phyloP scores from a whole-genome alignment of 306 rosid species.

The Trifolium pratense region DNA sequence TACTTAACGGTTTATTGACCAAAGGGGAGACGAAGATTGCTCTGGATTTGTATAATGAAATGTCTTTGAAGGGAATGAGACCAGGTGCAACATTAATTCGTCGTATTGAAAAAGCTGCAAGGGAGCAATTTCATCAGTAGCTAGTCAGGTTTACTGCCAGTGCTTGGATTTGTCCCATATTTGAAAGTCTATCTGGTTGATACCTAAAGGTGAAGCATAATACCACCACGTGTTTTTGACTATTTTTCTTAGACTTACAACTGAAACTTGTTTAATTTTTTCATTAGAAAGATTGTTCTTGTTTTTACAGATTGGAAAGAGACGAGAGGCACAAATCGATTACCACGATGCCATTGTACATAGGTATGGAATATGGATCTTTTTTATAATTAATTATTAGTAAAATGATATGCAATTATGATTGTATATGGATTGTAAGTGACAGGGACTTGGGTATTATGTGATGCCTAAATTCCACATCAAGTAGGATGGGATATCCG shows the following conservation, averaged over 20 bases:
- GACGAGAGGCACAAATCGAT: conserved; percentile 15
- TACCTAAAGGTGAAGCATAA: conserved; percentile 36
- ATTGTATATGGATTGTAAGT: background rate
- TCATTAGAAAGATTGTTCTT: conserved; percentile 33
- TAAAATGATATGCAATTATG: conserved; percentile 5
- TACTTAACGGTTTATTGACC: conserved; percentile 47
- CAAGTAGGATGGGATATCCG: background rate
- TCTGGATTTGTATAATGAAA: conserved; percentile 52
- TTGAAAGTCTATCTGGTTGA: conserved; percentile 20
- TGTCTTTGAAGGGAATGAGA: conserved; percentile 59
- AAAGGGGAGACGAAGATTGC: conserved; percentile 55
- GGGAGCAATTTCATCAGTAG: conserved; percentile 47
- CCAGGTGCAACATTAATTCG: conserved; percentile 55
- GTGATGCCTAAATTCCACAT: background rate
- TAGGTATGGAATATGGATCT: conserved; percentile 41
- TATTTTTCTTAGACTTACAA: conserved; percentile 4
- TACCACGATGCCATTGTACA: conserved; percentile 20
- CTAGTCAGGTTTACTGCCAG: conserved; percentile 26
- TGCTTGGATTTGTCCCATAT: conserved; percentile 32
- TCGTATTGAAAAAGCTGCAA: conserved; percentile 62
- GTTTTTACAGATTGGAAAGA: conserved; percentile 33
- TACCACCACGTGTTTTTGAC: background rate
- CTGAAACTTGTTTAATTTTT: conserved; percentile 36
- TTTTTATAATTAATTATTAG: background rate
- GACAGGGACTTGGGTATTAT: background rate